Conservation (phyloP, 305 asterid species). For the Lippia alba region DNA sequence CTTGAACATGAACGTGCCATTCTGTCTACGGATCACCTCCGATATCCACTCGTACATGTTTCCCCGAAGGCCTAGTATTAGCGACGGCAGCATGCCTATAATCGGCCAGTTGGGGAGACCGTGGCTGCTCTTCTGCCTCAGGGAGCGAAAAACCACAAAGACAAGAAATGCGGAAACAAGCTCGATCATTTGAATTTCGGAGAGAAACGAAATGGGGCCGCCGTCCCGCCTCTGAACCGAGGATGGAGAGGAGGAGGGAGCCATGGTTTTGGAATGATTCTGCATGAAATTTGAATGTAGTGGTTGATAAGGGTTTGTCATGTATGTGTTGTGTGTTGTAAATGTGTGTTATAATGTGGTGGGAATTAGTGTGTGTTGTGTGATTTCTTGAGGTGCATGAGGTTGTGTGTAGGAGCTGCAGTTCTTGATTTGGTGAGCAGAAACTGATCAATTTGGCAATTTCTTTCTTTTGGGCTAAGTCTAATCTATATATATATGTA, state of each 20-base stretch:
- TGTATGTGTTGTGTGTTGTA: neutral
- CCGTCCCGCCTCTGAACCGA: neutral
- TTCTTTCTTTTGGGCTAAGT: neutral
- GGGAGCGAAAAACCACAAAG: constrained; percentile 54
- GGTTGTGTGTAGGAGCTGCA: constrained; percentile 32
- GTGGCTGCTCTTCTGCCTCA: constrained; percentile 50
- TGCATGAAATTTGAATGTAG: constrained; percentile 48
- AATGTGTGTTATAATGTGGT: constrained; percentile 44
- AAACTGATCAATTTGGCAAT: constrained; percentile 37
- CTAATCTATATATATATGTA: no score
- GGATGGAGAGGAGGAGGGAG: constrained; percentile 27
- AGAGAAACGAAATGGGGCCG: constrained; percentile 31
- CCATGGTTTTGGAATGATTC: constrained; percentile 55
- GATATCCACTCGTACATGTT: constrained; percentile 87
- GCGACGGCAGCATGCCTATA: constrained; percentile 89
- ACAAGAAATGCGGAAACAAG: constrained; percentile 55
- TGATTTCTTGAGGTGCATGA: constrained; percentile 65
- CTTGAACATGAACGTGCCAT: constrained; percentile 70
- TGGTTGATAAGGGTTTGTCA: constrained; percentile 6
- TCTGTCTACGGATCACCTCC: constrained; percentile 49
- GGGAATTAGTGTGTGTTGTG: neutral
- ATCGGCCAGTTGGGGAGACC: constrained; percentile 85
- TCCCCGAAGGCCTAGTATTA: constrained; percentile 58
- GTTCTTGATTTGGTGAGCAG: constrained; percentile 83
- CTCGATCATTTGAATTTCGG: constrained; percentile 72